Evolutionary conservation across 345 rosid species (phyloP), one percentile per base, ranked within the genome.

Genomic region (Pistacia vera): DNA sequence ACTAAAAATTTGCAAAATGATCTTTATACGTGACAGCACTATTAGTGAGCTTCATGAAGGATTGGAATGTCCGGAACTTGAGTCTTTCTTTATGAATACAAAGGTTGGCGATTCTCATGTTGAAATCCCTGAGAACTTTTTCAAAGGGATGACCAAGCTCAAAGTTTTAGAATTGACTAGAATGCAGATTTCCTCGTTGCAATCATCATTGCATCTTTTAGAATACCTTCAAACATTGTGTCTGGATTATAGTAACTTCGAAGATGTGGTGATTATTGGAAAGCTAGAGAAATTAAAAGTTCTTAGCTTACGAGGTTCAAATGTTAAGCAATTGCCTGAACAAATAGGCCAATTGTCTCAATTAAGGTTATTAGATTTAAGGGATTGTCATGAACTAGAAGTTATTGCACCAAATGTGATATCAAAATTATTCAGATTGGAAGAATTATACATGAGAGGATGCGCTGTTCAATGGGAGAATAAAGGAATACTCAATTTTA

Each of bases 361-460:
- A 12, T 41, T 85, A 11, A 64, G 59, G 61, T 4, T 73, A 18
- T 70, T 78, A 20, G 75, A 80, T 56, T 57, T 80, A 63, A 69
- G 14, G 0, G 0, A 3, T 8, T 75, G 56, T 12, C 16, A 13
- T 4, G 4, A 52, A 52, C 56, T 52, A 52, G 1, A 11, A 14
- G 84, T 66, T n/a, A 70, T 82, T 18, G 74, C 79, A 36, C n/a
- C 46, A 0, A 44, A 38, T 2, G 60, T 80, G 20, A 36, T 85
- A 0, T 54, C 72, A 68, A 5, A 51, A 5, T 76, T 82, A 52
- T 35, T 51, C 4, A 25, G 18, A 11, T 73, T 83, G 8, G 86
- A 85, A 52, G 86, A 85, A n/a, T 28, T 85, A 46, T 76, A 51
- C 20, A 72, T 78, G 76, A 8, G 20, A 1, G 25, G 59, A n/a